Conservation (phyloP, 202 grass and related monocot genomes). For the Schoenoplectus triqueter region DNA sequence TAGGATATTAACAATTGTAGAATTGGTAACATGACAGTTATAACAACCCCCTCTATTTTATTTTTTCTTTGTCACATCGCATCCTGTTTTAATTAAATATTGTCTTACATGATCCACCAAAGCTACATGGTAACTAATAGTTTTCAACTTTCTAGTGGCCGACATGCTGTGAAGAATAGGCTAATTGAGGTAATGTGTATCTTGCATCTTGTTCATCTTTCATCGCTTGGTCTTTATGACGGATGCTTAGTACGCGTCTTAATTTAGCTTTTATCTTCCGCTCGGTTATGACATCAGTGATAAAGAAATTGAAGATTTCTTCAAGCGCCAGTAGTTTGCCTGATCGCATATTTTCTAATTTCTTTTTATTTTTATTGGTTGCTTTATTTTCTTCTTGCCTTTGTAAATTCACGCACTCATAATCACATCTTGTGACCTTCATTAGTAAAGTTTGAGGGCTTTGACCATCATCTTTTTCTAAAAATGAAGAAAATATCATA, state of each 20-base stretch:
- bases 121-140: neutral
- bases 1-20: too few relatives aligned
- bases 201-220: neutral
- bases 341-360: too few relatives aligned
- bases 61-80: too few relatives aligned
- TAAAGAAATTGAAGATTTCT: slow-evolving; percentile 92
- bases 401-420: too few relatives aligned
- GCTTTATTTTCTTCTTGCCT: too few relatives aligned
- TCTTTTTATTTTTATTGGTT: too few relatives aligned
- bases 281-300: slow-evolving; percentile 90
- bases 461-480: too few relatives aligned
- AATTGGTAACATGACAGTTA: too few relatives aligned
- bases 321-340: slow-evolving; percentile 59
- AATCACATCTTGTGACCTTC: too few relatives aligned
- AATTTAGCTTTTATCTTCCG: slow-evolving; percentile 43
- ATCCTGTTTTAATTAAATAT: neutral
- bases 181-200: slow-evolving; percentile 68
- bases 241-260: neutral
- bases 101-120: neutral
- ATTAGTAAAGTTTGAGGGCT: too few relatives aligned
- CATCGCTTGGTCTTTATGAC: slow-evolving; percentile 19
- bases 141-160: slow-evolving; percentile 65
- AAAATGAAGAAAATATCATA: too few relatives aligned
- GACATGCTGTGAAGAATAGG: slow-evolving; percentile 90
- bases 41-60: too few relatives aligned